phyloP scores from a whole-genome alignment of 148 eudicot genomes.

The Persicaria maculosa region DNA sequence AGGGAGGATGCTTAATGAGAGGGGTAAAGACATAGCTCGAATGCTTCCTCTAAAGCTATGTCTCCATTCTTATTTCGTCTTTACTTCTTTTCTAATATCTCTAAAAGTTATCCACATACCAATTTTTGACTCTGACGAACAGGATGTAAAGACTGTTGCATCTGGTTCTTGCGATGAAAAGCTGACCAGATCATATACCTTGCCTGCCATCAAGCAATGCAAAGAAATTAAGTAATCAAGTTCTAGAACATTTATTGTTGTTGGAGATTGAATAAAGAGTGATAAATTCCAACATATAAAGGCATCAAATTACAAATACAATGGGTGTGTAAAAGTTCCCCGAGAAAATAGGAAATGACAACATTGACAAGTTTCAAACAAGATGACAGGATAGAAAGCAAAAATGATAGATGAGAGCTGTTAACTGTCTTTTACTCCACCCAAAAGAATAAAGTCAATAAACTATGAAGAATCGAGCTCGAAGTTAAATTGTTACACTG shows the following conservation, averaged over 20 bases:
- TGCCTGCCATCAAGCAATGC: constrained; percentile 32
- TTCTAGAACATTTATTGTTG: background rate
- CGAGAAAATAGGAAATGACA: background rate
- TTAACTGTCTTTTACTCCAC: background rate
- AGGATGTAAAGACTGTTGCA: constrained; percentile 53
- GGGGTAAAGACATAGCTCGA: too few relatives aligned
- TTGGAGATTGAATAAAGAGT: background rate
- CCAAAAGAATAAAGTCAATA: background rate
- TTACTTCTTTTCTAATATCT: background rate
- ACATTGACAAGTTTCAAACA: background rate
- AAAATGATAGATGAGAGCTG: background rate
- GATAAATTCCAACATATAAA: background rate
- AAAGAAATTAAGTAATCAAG: background rate
- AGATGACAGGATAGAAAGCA: background rate
- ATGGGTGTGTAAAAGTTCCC: background rate
- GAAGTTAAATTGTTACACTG: background rate
- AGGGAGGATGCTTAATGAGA: background rate
- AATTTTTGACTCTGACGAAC: constrained; percentile 44
- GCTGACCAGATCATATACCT: constrained; percentile 58
- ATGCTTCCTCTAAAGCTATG: background rate
- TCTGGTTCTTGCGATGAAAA: constrained; percentile 40
- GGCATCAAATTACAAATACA: background rate
- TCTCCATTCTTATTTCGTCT: background rate
- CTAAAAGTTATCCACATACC: constrained; percentile 27
- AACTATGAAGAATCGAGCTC: background rate